These are phyloP conservation scores for Prinsepia uniflora DNA, from an alignment of 306 rosid species.

Conservation along the genomic window DNA sequence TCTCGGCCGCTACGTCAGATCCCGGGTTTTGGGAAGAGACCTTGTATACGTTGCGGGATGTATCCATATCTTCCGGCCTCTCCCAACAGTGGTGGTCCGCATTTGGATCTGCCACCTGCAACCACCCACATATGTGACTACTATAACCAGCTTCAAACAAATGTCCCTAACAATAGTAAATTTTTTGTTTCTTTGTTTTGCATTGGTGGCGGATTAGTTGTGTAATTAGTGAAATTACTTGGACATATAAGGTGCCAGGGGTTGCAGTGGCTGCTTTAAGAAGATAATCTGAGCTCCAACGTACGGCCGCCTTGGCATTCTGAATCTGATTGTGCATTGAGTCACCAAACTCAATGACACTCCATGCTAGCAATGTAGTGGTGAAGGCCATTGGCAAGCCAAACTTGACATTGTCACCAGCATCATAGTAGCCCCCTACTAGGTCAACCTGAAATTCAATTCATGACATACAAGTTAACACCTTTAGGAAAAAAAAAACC, in stretches of 20 bases:
- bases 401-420: conserved; percentile 88
- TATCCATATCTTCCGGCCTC: conserved; percentile 94
- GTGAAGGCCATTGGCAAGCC: conserved; percentile 95
- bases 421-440: conserved; percentile 92
- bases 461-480: background rate
- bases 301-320: conserved; percentile 62
- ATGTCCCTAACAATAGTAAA: background rate
- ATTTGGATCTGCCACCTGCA: conserved; percentile 82
- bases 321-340: conserved; percentile 58
- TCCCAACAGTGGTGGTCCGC: conserved; percentile 85
- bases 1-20: conserved; percentile 86
- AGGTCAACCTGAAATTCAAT: conserved; percentile 59
- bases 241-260: conserved; percentile 77
- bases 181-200: background rate
- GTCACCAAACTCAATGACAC: conserved; percentile 77
- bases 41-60: conserved; percentile 68
- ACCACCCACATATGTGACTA: conserved; percentile 1
- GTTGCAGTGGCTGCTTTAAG: conserved; percentile 71
- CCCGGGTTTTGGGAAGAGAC: conserved; percentile 74
- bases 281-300: conserved; percentile 79
- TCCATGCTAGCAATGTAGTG: conserved; percentile 80
- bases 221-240: conserved; percentile 35
- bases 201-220: background rate
- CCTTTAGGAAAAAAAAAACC: background rate
- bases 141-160: background rate